Evolutionary conservation across 2,329 filamentous ascomycete species (phyloP), one percentile per base, ranked within the genome.

Genomic region (Exophiala alcalophila): DNA sequence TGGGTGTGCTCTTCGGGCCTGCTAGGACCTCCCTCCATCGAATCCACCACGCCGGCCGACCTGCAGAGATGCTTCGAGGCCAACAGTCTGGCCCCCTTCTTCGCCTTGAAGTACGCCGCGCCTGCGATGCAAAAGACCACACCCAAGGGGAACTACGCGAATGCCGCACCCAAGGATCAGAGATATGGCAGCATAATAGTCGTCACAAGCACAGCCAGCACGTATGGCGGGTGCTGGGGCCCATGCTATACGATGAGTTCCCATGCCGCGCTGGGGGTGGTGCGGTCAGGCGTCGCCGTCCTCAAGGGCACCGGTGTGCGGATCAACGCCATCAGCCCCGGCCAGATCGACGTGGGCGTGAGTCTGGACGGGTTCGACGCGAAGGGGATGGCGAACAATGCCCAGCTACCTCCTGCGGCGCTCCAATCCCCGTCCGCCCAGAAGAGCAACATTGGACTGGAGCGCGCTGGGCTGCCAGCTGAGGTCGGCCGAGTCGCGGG

Each of bases 121-220:
- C 72, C 77, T 2, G 79, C 80, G 2, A 82, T 83, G 79, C 69
- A 65, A 12, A 82, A 82, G 58, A 71, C 73, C 5, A 74, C 73
- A 0, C 66, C 71, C 0, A 61, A 74, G 49, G 69, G 73, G 5
- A 68, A 59, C 29, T 82, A 83, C 54, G 68, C 75, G 0, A 82
- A 82, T 53, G 78, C 79, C 1, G 73, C 76, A 9, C 75, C 76
- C 0, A 82, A 82, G 55, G 72, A 74, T 52, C 68, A 72, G 34
- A 66, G 68, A n/a, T 82, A 82, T 55, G 78, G 78, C 2, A 76
- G 71, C 50, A 80, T 82, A 44, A 71, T 82, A 29, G 76, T 82
- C n/a, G 76, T 82, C 2, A 71, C 70, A 12, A 72, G 67, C 30
- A 76, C 80, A 0, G 78, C 78, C 2, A 73, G 71, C 18, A 74